Percentiles rank a stretch among this genome's conserved stretches.
Conservation (phyloP, 2,329 filamentous ascomycete species). For the Gnomoniopsis sp. region DNA sequence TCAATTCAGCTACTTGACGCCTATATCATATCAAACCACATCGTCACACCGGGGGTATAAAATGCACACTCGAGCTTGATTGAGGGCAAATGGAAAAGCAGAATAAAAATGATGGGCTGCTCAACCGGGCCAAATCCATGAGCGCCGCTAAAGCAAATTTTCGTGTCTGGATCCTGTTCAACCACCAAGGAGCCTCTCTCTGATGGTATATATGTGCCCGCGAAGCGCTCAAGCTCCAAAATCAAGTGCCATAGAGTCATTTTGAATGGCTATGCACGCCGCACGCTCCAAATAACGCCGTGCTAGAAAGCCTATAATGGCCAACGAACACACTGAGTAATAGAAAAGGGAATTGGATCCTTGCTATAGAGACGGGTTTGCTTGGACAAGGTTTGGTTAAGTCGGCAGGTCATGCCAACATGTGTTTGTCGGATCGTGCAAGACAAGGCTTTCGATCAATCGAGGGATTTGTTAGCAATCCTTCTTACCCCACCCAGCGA, state of each 20-base stretch:
- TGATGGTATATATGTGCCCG: background rate
- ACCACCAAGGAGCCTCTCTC: background rate
- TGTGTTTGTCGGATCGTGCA: background rate
- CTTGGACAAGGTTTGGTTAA: background rate
- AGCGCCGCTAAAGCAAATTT: background rate
- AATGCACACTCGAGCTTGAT: background rate
- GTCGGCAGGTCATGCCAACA: background rate
- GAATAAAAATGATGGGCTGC: background rate
- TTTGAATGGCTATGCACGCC: background rate
- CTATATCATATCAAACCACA: background rate
- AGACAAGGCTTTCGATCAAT: background rate
- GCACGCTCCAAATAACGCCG: conserved; percentile 9
- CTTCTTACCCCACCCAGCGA: conserved; percentile 6
- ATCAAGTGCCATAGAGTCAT: background rate
- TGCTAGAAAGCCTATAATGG: conserved; percentile 10
- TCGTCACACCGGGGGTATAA: background rate
- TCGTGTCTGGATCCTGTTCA: background rate
- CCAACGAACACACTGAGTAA: background rate
- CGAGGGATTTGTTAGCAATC: background rate
- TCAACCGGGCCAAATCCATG: background rate
- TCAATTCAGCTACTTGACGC: background rate
- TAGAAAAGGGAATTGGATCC: background rate
- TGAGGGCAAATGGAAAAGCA: background rate
- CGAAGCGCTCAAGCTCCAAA: background rate
- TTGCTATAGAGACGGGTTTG: background rate